Evolutionary conservation across 2,329 filamentous ascomycete genomes (phyloP), one percentile per base, ranked within the genome.

Genomic region (Teratosphaeria viscida): DNA sequence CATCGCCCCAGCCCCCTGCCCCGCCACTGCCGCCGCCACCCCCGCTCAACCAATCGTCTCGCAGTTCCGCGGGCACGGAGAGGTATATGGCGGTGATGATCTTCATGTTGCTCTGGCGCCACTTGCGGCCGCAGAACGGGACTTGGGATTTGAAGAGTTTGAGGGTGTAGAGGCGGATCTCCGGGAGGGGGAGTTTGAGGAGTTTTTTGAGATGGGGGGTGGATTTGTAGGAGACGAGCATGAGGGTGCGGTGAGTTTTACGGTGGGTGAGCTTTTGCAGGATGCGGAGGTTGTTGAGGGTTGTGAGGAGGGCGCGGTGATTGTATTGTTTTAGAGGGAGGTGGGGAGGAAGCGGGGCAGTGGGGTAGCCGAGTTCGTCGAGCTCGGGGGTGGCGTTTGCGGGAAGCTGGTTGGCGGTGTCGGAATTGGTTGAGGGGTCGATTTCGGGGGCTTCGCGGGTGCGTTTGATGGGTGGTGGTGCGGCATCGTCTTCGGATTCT

Each of bases 141-240:
- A 99, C 94, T 74, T 99, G 94, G 62, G 91, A 94, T 75, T 99
- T 99, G 85, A 97, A 97, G 0, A 99, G 82, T 76, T 99, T 99
- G 66, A 99, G 83, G 0, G 94, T 96, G 77, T 97, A 97, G 52
- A 96, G 85, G 5, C 94, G 86, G 49, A 99, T 81, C 68, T 90
- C 83, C 1, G 86, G 87, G 69, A 99, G 90, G 0, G 92, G 92
- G 26, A 96, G 88, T 66, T 94, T 92, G 16, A 99, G 84, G 5
- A 89, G 87, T 74, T 96, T 96, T 67, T 91, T 88, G 29, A 99
- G 82, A 67, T 96, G 95, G 61, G 90, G 90, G 60, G 87, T 91
- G 55, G 88, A 94, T 76, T 97, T 97, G 80, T 96, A 97, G 70
- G 92, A 89, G 39, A 99, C 92, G 57, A 99, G 85, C 56, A 97